A percentile compares a stretch with the other conserved stretches of the same genome.
These are phyloP conservation scores for Sphaerosporella brunnea DNA, from an alignment of 495 filamentous ascomycete genomes.

Conservation along the genomic window DNA sequence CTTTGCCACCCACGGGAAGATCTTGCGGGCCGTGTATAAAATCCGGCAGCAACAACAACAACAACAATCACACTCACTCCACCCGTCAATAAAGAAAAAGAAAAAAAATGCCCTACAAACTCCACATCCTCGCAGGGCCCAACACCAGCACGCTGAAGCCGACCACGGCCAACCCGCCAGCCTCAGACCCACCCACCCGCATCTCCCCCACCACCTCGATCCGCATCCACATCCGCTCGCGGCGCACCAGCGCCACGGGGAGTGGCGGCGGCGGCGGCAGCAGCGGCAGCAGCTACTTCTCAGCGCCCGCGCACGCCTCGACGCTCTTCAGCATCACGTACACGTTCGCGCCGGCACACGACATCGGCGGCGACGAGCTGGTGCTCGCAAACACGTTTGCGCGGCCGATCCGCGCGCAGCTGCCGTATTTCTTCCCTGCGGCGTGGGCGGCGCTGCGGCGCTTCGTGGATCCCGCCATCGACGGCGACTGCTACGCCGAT, in stretches of 20 bases:
- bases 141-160: constrained; percentile 6
- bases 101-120: constrained; percentile 18
- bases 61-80: no score
- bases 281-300: constrained; percentile 49
- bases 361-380: constrained; percentile 50
- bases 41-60: no score
- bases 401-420: constrained; percentile 61
- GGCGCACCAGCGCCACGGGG: constrained; percentile 2
- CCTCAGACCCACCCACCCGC: constrained; percentile 7
- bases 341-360: constrained; percentile 48
- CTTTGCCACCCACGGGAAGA: no score
- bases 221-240: constrained; percentile 1
- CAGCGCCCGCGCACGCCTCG: constrained; percentile 41
- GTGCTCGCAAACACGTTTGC: constrained; percentile 91
- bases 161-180: constrained; percentile 6
- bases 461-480: constrained; percentile 79
- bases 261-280: no score
- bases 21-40: no score
- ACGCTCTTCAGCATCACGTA: constrained; percentile 75
- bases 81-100: no score
- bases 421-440: constrained; percentile 68
- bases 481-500: constrained; percentile 76
- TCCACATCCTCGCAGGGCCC: constrained; percentile 7
- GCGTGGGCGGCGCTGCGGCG: constrained; percentile 66
- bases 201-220: not conserved